Conservation (phyloP, 345 rosid genomes). For the Raphanus sativus region DNA sequence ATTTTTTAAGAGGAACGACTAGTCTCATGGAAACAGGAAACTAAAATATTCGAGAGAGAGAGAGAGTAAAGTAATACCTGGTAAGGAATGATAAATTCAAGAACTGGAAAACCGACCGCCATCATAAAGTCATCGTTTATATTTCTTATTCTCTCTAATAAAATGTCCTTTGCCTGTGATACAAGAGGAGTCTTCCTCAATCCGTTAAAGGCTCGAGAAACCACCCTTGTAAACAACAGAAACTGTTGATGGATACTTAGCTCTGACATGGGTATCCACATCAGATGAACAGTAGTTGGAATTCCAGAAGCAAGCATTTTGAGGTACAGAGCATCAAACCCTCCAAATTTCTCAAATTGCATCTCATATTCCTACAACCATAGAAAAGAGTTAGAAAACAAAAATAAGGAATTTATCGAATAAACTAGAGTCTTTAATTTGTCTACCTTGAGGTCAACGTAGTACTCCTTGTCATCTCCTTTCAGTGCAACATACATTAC, state of each 20-base stretch:
- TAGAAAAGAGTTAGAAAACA: conserved; percentile 30
- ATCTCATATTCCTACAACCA: conserved; percentile 77
- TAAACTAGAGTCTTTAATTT: conserved; percentile 14
- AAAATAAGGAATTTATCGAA: background rate
- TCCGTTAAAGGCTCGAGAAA: conserved; percentile 52
- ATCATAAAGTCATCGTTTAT: conserved; percentile 75
- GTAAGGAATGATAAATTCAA: conserved; percentile 70
- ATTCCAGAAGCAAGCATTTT: conserved; percentile 87
- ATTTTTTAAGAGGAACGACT: background rate
- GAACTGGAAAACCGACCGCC: conserved; percentile 59
- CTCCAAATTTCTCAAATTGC: conserved; percentile 83
- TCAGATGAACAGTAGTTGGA: conserved; percentile 77
- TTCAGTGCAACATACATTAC: conserved; percentile 76
- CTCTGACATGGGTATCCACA: conserved; percentile 96
- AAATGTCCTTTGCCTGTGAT: conserved; percentile 50
- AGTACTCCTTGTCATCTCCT: conserved; percentile 80
- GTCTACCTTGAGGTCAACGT: conserved; percentile 72
- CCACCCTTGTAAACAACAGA: conserved; percentile 55
- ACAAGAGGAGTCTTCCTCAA: conserved; percentile 55
- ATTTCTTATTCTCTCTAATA: conserved; percentile 49
- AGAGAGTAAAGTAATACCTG: conserved; percentile 51
- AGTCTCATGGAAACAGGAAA: conserved; percentile 1
- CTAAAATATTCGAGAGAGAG: background rate
- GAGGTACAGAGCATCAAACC: conserved; percentile 87
- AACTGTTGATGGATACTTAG: conserved; percentile 75